Base-by-base conservation (phyloP, 2,329 filamentous ascomycete genomes). In the Exophiala oligosperma region DNA sequence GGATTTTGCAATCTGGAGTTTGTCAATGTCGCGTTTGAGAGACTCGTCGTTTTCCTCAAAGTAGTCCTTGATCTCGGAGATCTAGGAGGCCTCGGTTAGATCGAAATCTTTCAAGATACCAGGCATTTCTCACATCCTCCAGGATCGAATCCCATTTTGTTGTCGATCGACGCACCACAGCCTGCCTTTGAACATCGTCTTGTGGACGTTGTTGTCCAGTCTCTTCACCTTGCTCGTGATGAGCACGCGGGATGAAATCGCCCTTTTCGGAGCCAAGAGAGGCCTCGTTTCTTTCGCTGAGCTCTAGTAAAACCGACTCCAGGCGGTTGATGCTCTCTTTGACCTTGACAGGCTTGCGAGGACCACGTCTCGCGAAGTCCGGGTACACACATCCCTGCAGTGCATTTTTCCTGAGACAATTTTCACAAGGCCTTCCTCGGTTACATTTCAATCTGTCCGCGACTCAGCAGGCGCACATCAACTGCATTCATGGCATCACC, bases 281-380 rank as follows among this genome's bases (percentile, higher is more conserved):
- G 12, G 7, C 17, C 9, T 48, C 24, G 26, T 32, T 23, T 26
- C 28, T 48, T 14, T 14, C 23, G 17, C 23, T 28, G 23, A 48
- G 46, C 46, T 48, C 46, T 14, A 48, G 28, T n/a, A 48, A 48
- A 8, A 32, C 24, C 24, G 46, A 28, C 9, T 48, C 23, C 46
- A 48, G 46, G 46, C 46, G 46, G 26, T 48, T 48, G 46, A 48
- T 48, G 46, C 46, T 24, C 46, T 48, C 46, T 32, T 48, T 26
- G 23, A 48, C 46, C 46, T 48, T 48, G 46, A n/a, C 26, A 11
- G 46, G 26, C n/a, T 48, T 48, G 9, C 8, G 29, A 1, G n/a
- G 28, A 17, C 23, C 12, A n/a, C 46, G 46, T 26, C 12, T 48
- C 23, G 46, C 46, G 14, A 29, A 26, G 14, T 48, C 46, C 4